Evolutionary conservation across 169 alveolate genomes (phyloP), one percentile per base, ranked within the genome.

Genomic region (Cryptosporidium sp.): DNA sequence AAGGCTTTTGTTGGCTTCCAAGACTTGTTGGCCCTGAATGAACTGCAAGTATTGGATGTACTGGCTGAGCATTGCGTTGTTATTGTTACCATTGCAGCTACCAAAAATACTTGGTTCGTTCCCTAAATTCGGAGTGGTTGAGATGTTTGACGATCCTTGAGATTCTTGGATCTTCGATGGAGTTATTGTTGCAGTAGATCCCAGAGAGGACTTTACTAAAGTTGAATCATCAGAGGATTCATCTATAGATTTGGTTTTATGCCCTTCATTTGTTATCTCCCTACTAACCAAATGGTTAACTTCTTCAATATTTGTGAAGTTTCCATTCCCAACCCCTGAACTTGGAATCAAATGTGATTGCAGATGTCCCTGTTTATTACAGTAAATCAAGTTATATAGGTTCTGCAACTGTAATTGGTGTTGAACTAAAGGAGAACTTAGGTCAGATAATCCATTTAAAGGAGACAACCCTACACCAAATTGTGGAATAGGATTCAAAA

Each of bases 121-220:
- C 12, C 70, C 68, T 12, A 73, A 1, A n/a, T 35, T 39, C 10
- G 68, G 86, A 80, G 80, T 80, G 10, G 68, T n/a, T 3, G 62
- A 56, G 4, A n/a, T 9, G 16, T 6, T 37, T 3, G 8, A 16
- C 3, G 69, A 65, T 26, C 31, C 51, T 39, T 60, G 80, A 35
- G 89, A 60, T 45, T 62, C 80, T 23, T 31, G 35, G 42, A 42
- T 18, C 53, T 56, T 58, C 3, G 52, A 23, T 5, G 72, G 68
- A 37, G 89, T 42, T 10, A 62, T 45, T 29, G 62, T 62, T 31
- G 26, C 37, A 21, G 89, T 80, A 18, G 89, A 80, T 5, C 68
- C 89, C 39, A 62, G 89, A 56, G 89, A 80, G 23, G 89, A 80
- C 33, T 80, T 65, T 6, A 80, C 60, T 23, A 80, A 16, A n/a